These are phyloP conservation scores for Colletotrichum caudatum DNA, from an alignment of 2,329 filamentous ascomycete genomes.

Conservation along the genomic window DNA sequence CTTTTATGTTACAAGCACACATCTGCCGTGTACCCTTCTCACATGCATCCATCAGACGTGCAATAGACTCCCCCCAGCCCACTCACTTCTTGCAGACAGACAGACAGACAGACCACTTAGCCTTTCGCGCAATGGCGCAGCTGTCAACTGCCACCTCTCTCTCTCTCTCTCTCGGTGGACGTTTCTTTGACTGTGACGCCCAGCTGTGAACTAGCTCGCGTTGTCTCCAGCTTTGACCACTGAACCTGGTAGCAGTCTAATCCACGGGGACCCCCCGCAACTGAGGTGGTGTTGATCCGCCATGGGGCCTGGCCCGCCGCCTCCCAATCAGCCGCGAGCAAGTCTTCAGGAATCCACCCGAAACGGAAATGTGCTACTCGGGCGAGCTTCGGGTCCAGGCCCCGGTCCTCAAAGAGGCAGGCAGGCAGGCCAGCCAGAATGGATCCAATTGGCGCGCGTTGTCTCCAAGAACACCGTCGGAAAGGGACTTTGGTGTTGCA, in stretches of 20 bases:
- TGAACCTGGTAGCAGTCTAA: neutral
- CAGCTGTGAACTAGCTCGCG: neutral
- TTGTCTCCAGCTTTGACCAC: neutral
- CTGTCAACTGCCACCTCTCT: neutral
- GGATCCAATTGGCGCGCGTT: neutral
- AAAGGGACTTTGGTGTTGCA: neutral
- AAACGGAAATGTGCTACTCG: neutral
- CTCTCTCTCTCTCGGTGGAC: neutral
- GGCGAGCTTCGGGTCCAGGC: no score
- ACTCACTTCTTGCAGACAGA: no score
- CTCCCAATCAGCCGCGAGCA: constrained; percentile 2
- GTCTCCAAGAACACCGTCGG: neutral
- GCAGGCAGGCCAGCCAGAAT: neutral
- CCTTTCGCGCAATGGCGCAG: neutral
- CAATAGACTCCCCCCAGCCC: neutral
- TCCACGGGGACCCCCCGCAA: neutral
- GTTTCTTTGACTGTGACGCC: neutral
- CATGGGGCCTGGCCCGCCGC: neutral
- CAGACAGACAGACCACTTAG: no score
- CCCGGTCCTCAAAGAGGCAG: neutral
- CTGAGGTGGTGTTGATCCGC: neutral
- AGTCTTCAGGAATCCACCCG: neutral
- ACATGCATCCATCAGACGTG: no score
- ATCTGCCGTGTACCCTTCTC: neutral
- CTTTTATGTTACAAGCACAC: neutral